Percentiles rank a stretch among this genome's conserved stretches.
These are phyloP conservation scores for Euphorbia celastroides DNA, from an alignment of 441 rosid species.

Conservation along the genomic window DNA sequence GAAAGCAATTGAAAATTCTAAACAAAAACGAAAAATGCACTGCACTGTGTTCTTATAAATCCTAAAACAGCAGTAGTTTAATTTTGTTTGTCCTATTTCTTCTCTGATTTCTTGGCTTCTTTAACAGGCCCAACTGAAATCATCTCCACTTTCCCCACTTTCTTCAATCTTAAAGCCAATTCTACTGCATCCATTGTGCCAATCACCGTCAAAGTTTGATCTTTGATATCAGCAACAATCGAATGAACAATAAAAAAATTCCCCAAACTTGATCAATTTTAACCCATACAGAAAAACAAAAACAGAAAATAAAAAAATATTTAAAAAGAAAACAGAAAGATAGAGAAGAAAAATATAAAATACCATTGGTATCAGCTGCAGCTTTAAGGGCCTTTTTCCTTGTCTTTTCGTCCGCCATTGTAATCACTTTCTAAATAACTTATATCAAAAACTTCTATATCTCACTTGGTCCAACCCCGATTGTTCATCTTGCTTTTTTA, in stretches of 20 bases:
- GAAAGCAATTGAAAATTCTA: too few relatives aligned
- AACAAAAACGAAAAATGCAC: too few relatives aligned
- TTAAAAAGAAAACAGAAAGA: not conserved
- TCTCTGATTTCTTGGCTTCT: slow-evolving; percentile 45
- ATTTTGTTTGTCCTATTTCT: slow-evolving; percentile 75
- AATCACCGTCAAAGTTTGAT: slow-evolving; percentile 82
- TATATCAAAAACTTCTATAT: slow-evolving; percentile 24
- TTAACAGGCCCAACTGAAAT: slow-evolving; percentile 90
- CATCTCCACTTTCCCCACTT: slow-evolving; percentile 90
- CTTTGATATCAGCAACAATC: slow-evolving; percentile 82
- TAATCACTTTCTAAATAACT: slow-evolving; percentile 72
- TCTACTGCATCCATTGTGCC: slow-evolving; percentile 89
- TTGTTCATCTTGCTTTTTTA: not conserved
- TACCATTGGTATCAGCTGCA: slow-evolving; percentile 86
- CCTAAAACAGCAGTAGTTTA: too few relatives aligned
- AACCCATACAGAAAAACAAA: not conserved
- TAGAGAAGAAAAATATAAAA: not conserved
- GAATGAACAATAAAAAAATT: too few relatives aligned
- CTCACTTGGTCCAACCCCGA: not conserved
- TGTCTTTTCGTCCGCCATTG: slow-evolving; percentile 90
- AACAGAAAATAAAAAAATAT: too few relatives aligned
- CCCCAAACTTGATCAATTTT: too few relatives aligned
- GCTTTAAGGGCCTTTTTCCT: slow-evolving; percentile 93
- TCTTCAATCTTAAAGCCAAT: slow-evolving; percentile 87
- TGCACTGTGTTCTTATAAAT: too few relatives aligned